Base-by-base conservation (phyloP, 169 alveolate species). In the Plasmodium gonderi region DNA sequence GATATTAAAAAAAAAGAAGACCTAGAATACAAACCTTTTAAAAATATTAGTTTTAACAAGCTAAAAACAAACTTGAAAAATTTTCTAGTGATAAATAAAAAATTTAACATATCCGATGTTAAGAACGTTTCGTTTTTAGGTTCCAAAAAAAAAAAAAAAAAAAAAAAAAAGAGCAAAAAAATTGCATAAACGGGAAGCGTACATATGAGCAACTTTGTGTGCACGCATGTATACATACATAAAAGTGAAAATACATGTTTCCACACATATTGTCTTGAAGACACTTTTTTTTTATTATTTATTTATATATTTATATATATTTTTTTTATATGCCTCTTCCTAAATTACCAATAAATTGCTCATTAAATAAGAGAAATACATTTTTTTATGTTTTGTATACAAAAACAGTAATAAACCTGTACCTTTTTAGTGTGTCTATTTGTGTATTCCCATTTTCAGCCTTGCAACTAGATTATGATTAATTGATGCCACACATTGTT, bases 41-140 rank as follows among this genome's bases (percentile, higher is more conserved):
- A 87, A 74, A 87, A 87, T 47, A 74, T 87, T 29, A 87, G 93
- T 47, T 87, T 87, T 75, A 87, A 87, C 45, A 87, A 87, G 79
- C 68, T 87, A 26, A 87, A 87, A 33, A 87, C 87, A n/a, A 87
- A 60, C 49, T 64, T 87, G 64, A 87, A 75, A 75, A 87, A 87
- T 31, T 75, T 87, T 38, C 51, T 87, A 23, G 93, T 87, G 12
- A 45, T 75, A 60, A 87, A 87, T 38, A 87, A 87, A 87, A 87
- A 75, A 65, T 31, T 87, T 87, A 87, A 49, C 68, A 51, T 87
- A 51, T 87, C 93, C 38, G 89, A 87, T 44, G 67, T 87, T 38
- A 87, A 87, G 69, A 11, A 87, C 14, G 83, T 87, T 51, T 87
- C 93, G 29, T 87, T 75, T 40, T 60, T 87, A 60, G 93, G 93